Conservation (phyloP, 495 filamentous ascomycete genomes). For the Lophiostoma macrostomum region DNA sequence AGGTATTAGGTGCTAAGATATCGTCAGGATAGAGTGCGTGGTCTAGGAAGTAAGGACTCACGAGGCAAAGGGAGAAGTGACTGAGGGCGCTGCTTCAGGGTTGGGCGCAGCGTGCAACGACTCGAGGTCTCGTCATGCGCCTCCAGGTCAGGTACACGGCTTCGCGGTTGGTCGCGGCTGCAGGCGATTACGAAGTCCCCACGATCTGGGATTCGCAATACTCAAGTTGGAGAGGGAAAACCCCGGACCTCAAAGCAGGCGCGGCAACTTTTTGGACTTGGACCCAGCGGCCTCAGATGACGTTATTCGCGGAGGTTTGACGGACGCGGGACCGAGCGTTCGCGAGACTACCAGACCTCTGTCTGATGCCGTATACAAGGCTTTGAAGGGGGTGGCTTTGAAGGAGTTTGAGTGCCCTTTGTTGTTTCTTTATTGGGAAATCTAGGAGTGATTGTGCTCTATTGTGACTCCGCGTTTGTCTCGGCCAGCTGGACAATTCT, state of each 20-base stretch:
- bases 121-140: constrained; percentile 28
- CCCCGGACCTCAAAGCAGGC: too few species aligned
- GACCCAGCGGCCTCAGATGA: too few species aligned
- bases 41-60: too few species aligned
- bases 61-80: not conserved
- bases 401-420: not conserved
- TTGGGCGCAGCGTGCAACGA: constrained; percentile 8
- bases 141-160: constrained; percentile 12
- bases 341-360: too few species aligned
- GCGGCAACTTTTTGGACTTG: constrained; percentile 8
- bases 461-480: constrained; percentile 19
- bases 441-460: constrained; percentile 3
- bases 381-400: too few species aligned
- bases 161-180: constrained; percentile 15
- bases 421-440: not conserved
- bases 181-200: constrained; percentile 5
- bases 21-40: not conserved
- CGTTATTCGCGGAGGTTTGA: too few species aligned
- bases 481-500: not conserved
- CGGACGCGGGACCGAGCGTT: too few species aligned
- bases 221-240: too few species aligned
- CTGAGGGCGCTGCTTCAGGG: constrained; percentile 4
- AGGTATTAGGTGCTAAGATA: not conserved
- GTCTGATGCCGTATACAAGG: too few species aligned
- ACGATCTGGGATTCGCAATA: not conserved